These are phyloP conservation scores for Ceratocystis harringtonii DNA, from an alignment of 2,329 filamentous ascomycete genomes.

Conservation along the genomic window DNA sequence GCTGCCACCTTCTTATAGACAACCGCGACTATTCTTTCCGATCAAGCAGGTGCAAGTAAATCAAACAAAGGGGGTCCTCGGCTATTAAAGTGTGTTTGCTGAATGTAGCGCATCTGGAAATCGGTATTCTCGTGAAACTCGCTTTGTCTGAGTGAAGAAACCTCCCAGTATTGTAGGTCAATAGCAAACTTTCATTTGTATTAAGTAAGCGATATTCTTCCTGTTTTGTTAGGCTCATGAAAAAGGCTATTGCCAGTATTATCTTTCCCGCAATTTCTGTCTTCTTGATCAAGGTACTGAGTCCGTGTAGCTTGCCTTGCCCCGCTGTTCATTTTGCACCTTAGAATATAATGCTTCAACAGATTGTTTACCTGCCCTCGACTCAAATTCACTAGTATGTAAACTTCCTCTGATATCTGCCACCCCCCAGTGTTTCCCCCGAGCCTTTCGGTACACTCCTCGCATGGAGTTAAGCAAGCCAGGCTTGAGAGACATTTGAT, in stretches of 20 bases:
- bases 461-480: constrained; percentile 33
- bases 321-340: no score
- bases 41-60: neutral
- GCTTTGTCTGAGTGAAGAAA: neutral
- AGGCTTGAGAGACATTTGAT: constrained; percentile 28
- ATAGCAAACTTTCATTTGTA: neutral
- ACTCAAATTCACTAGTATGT: no score
- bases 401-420: constrained; percentile 28
- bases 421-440: constrained; percentile 33
- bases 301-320: no score
- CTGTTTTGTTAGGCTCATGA: no score
- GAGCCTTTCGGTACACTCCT: constrained; percentile 31
- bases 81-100: constrained; percentile 2
- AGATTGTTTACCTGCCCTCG: no score
- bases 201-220: neutral
- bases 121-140: neutral
- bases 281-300: neutral
- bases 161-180: neutral
- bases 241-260: no score
- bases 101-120: constrained; percentile 4
- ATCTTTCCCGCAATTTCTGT: neutral
- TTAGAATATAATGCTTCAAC: no score
- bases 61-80: neutral
- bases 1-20: neutral
- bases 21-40: constrained; percentile 8